These are phyloP conservation scores for Sordariomycetes sp. DNA, from an alignment of 2,329 filamentous ascomycete genomes.

Conservation along the genomic window DNA sequence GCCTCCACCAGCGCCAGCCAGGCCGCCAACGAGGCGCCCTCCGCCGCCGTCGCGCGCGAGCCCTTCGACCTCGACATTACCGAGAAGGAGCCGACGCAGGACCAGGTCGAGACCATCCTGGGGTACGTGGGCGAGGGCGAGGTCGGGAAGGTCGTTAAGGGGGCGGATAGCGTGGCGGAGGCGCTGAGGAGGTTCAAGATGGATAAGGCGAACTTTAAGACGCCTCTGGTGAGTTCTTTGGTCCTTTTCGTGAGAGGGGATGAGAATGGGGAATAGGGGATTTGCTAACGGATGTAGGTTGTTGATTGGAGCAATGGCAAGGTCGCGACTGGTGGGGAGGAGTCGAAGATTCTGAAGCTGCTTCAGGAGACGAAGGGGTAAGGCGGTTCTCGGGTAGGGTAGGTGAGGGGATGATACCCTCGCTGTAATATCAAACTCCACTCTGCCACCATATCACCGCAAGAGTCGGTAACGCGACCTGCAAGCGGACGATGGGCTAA, in stretches of 20 bases:
- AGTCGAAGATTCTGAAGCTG: conserved; percentile 83
- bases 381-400: background rate
- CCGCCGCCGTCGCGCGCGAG: conserved; percentile 30
- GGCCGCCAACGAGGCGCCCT: conserved; percentile 18
- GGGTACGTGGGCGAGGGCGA: conserved; percentile 63
- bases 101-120: conserved; percentile 75
- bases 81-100: conserved; percentile 66
- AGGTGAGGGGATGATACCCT: background rate
- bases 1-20: conserved; percentile 60
- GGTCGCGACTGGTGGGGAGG: conserved; percentile 64
- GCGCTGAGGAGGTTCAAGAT: conserved; percentile 71
- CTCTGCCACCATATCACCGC: background rate
- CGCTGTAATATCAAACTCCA: background rate
- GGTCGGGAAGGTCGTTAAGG: conserved; percentile 55
- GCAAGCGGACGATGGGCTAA: too few relatives aligned
- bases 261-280: conserved; percentile 1
- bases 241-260: background rate
- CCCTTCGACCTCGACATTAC: conserved; percentile 84
- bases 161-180: conserved; percentile 63
- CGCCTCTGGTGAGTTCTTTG: conserved; percentile 63
- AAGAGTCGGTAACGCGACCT: too few relatives aligned
- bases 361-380: conserved; percentile 42
- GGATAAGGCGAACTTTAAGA: conserved; percentile 55
- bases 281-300: conserved; percentile 27
- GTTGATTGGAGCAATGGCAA: conserved; percentile 94